These are phyloP conservation scores for Acacia concinna DNA, from an alignment of 331 rosid species.

Conservation along the genomic window DNA sequence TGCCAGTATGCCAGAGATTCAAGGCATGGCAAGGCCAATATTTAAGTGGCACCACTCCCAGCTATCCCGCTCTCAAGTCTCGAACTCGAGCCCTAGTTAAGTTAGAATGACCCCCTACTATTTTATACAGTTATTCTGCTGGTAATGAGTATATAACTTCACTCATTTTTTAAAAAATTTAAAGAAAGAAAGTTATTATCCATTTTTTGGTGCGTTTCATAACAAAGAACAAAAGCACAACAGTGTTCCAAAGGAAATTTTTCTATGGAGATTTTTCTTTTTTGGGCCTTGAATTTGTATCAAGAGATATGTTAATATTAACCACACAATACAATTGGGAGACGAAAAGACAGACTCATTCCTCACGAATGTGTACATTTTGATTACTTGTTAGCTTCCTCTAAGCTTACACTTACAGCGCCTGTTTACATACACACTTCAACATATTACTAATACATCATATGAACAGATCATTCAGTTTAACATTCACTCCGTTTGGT, in stretches of 20 bases:
- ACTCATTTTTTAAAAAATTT: too few relatives aligned
- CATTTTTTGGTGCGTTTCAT: neutral
- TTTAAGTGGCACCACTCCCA: too few relatives aligned
- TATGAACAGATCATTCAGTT: conserved; percentile 43
- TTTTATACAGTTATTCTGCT: neutral
- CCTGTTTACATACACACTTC: conserved; percentile 47
- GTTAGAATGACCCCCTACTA: too few relatives aligned
- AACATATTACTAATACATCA: conserved; percentile 44
- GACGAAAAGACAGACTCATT: conserved; percentile 32
- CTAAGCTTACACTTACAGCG: conserved; percentile 42
- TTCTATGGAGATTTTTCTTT: neutral
- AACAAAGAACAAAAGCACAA: neutral
- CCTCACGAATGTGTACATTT: conserved; percentile 30
- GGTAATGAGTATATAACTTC: too few relatives aligned
- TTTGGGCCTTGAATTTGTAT: neutral
- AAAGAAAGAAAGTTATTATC: too few relatives aligned
- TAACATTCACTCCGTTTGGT: neutral
- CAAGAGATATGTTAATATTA: conserved; percentile 13
- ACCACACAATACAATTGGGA: neutral
- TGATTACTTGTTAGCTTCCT: conserved; percentile 39
- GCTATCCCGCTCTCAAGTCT: too few relatives aligned
- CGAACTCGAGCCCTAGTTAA: too few relatives aligned
- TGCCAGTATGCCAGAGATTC: too few relatives aligned
- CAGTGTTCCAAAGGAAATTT: neutral
- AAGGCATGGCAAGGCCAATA: too few relatives aligned